Percentiles rank a stretch among this genome's conserved stretches.
Evolutionary conservation across 192 early-diverging fungal genomes (phyloP).

Genomic region (Gonapodya sp.): DNA sequence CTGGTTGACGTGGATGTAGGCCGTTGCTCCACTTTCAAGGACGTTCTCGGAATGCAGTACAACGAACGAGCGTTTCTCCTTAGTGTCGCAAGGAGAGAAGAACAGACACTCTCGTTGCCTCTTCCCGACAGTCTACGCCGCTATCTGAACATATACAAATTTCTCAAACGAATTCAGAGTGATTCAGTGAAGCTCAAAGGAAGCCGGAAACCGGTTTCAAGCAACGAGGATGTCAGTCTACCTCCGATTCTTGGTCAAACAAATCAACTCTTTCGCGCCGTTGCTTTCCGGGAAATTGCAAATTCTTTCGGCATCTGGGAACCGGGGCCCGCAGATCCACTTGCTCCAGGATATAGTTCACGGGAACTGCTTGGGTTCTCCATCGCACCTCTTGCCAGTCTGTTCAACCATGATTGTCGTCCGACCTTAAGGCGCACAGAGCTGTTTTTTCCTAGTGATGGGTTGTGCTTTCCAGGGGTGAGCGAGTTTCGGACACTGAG

Average conservation of each 20-base stretch:
- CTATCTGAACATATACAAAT: neutral
- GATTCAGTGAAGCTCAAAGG: neutral
- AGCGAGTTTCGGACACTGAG: constrained; percentile 38
- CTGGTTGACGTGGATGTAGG: neutral
- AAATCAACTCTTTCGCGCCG: constrained; percentile 28
- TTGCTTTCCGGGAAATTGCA: constrained; percentile 53
- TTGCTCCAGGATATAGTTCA: constrained; percentile 14
- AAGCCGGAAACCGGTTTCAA: neutral
- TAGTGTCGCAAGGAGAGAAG: neutral
- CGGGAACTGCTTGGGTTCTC: constrained; percentile 45
- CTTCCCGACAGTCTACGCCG: neutral
- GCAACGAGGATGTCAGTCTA: neutral
- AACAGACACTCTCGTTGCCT: neutral
- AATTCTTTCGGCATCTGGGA: constrained; percentile 66
- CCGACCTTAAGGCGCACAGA: constrained; percentile 40
- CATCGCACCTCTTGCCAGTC: constrained; percentile 51
- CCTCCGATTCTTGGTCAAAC: neutral
- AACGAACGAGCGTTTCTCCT: neutral
- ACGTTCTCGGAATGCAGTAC: neutral
- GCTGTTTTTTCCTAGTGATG: neutral
- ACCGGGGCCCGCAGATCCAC: constrained; percentile 20
- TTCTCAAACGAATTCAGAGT: neutral
- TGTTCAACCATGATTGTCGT: constrained; percentile 59
- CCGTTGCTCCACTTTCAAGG: neutral
- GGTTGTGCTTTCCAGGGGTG: constrained; percentile 22